A percentile compares a stretch with the other conserved stretches of the same genome.
Conservation (phyloP, 306 rosid genomes). For the Medicago ruthenica region DNA sequence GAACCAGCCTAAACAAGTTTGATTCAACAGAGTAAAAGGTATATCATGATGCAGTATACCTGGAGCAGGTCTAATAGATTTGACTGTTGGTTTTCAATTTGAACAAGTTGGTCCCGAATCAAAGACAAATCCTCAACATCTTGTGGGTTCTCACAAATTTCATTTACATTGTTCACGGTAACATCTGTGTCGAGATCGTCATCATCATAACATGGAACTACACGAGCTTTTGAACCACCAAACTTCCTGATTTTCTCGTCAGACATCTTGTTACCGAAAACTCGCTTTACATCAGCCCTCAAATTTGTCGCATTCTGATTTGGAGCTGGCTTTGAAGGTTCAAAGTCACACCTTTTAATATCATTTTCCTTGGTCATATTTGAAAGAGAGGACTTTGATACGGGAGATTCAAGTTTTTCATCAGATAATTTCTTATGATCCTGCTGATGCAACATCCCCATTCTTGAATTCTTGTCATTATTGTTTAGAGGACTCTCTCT, state of each 20-base stretch:
- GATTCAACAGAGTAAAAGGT: slow-evolving; percentile 7
- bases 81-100: slow-evolving; percentile 96
- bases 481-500: slow-evolving; percentile 48
- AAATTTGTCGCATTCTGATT: slow-evolving; percentile 45
- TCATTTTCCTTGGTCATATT: slow-evolving; percentile 53
- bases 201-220: slow-evolving; percentile 71
- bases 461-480: slow-evolving; percentile 51
- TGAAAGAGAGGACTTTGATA: slow-evolving; percentile 46
- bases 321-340: slow-evolving; percentile 46
- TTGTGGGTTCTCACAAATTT: slow-evolving; percentile 66
- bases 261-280: slow-evolving; percentile 54
- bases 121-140: slow-evolving; percentile 79
- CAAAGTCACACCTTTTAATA: slow-evolving; percentile 47
- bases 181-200: slow-evolving; percentile 47
- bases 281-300: slow-evolving; percentile 53
- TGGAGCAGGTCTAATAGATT: slow-evolving; percentile 82
- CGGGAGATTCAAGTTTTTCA: slow-evolving; percentile 58
- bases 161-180: slow-evolving; percentile 47
- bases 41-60: slow-evolving; percentile 56
- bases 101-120: slow-evolving; percentile 90
- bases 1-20: slow-evolving; percentile 23
- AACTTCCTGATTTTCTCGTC: slow-evolving; percentile 65
- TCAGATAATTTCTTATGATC: slow-evolving; percentile 55
- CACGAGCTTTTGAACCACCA: slow-evolving; percentile 65
- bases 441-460: slow-evolving; percentile 45